Base-by-base conservation (phyloP, 1,284 basidiomycete species). In the Ceratobasidium papillatum region DNA sequence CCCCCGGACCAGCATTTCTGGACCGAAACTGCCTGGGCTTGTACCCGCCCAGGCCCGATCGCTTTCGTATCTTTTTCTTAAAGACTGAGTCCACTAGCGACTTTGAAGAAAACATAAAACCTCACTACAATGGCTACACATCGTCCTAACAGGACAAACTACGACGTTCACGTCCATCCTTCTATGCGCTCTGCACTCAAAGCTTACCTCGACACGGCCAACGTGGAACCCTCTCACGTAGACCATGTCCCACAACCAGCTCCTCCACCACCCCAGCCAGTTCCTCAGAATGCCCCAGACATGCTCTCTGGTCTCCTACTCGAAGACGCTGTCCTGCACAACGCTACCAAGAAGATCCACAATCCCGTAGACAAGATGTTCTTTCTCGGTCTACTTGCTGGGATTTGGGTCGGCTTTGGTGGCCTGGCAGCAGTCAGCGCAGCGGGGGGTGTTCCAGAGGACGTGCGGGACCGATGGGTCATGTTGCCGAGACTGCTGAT, bases 281-380 rank as follows among this genome's bases (percentile, higher is more conserved):
- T 30, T 8, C 38, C 54, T 11, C 54, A 58, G 32, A 30, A 30
- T 17, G 54, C 61, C 22, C 43, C 62, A 3, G 78, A 78, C 66
- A 77, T 78, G 75, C 75, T 79, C 25, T 66, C 74, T 25, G 76
- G 75, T 34, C 76, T 79, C 30, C 72, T 78, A 14, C 62, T 76
- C 59, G 76, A 78, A 52, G 78, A 78, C 59, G 75, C 75, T 7
- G 75, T 78, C 22, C 74, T 78, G 34, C 75, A 76, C 43, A 74
- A 77, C 49, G 71, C 75, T n/a, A 49, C 74, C 11, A 66, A 76
- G 49, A 76, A 75, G 54, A 74, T 47, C 30, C 51, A 66, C 25
- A 75, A 74, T 36, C 61, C 75, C 17, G 25, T 56, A 27, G 66
- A 72, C 63, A 75, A 72, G 66, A 62, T 64, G 30, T 75, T 72